These are phyloP conservation scores for Pistacia integerrima DNA, from an alignment of 345 rosid species.

Conservation along the genomic window DNA sequence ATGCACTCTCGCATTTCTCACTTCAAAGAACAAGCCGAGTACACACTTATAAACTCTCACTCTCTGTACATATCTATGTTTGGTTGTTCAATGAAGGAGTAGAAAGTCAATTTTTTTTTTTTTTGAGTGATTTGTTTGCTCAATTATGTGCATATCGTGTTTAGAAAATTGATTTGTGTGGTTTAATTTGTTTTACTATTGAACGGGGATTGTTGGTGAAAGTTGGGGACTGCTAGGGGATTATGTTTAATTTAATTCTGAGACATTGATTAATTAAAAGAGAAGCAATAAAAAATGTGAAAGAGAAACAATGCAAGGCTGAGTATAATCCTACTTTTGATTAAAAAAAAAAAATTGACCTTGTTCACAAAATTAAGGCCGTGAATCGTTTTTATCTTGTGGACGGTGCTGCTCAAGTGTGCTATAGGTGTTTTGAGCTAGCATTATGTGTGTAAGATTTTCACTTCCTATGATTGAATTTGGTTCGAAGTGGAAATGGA, in stretches of 20 bases:
- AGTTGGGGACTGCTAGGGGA: not conserved
- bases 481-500: too few relatives aligned
- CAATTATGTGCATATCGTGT: not conserved
- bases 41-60: conserved; percentile 20
- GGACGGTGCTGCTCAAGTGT: not conserved
- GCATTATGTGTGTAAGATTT: too few relatives aligned
- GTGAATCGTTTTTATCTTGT: not conserved
- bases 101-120: not conserved
- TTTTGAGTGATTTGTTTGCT: not conserved
- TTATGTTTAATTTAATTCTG: not conserved
- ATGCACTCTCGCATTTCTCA: conserved; percentile 68
- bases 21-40: conserved; percentile 79
- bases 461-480: too few relatives aligned
- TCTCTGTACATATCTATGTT: not conserved
- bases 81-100: not conserved
- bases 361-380: not conserved
- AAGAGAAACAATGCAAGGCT: not conserved
- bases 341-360: not conserved
- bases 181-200: not conserved
- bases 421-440: not conserved
- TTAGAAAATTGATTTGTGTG: not conserved
- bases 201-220: not conserved
- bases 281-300: not conserved
- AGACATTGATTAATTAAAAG: not conserved
- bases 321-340: not conserved